Conservation (phyloP, 208 protist genomes). For the Trypanosoma conorhini region DNA sequence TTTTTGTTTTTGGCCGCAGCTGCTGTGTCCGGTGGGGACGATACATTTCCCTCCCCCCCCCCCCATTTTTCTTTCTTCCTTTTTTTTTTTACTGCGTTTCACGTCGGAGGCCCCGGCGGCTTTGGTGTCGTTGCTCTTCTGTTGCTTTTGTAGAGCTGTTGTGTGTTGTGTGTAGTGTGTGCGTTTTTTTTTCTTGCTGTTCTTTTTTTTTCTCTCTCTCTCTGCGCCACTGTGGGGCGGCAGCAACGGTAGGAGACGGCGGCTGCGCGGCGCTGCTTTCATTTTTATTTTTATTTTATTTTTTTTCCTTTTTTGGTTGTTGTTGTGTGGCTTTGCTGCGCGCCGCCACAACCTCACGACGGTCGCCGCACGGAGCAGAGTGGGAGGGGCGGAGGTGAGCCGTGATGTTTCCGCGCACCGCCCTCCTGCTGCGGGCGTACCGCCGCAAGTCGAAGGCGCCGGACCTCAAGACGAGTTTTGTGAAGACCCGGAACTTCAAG, state of each 20-base stretch:
- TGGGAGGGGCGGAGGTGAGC: not conserved
- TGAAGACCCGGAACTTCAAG: constrained; percentile 78
- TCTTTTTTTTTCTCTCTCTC: not conserved
- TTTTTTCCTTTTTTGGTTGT: too few relatives aligned
- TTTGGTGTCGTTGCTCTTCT: too few relatives aligned
- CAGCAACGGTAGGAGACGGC: not conserved
- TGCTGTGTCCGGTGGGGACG: too few relatives aligned
- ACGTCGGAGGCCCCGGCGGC: too few relatives aligned
- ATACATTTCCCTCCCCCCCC: too few relatives aligned
- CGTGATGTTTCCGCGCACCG: constrained; percentile 47
- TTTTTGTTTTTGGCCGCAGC: constrained; percentile 3
- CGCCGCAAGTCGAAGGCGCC: constrained; percentile 62
- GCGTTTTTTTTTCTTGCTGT: too few relatives aligned
- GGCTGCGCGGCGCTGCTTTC: not conserved
- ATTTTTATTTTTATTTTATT: too few relatives aligned
- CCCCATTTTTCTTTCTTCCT: too few relatives aligned
- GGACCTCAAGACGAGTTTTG: constrained; percentile 76
- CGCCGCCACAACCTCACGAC: not conserved
- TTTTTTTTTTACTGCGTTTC: too few relatives aligned
- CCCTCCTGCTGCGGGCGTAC: constrained; percentile 46
- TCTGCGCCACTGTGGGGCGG: too few relatives aligned
- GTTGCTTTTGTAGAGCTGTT: too few relatives aligned
- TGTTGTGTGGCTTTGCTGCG: not conserved
- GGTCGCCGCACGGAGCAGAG: not conserved
- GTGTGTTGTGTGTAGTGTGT: too few relatives aligned